Percentiles rank a stretch among this genome's conserved stretches.
phyloP scores from a whole-genome alignment of 495 filamentous ascomycete species.

The Talaromyces thailandensis region DNA sequence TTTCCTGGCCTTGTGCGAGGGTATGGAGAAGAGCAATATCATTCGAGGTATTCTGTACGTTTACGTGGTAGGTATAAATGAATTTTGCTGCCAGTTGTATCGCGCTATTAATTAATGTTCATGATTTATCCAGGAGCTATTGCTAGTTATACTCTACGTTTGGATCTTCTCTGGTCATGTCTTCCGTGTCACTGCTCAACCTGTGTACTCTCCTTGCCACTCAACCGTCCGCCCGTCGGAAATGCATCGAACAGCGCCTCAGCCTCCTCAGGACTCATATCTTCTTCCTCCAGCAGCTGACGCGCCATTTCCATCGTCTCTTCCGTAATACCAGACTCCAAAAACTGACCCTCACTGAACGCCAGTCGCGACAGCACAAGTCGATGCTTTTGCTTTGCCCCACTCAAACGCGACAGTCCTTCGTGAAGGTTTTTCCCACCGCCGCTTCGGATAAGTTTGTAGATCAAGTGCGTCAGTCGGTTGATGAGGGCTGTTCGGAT shows the following conservation, averaged over 20 bases:
- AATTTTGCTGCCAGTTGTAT: neutral
- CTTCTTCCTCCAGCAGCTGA: slow-evolving; percentile 50
- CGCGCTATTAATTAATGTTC: neutral
- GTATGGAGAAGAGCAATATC: slow-evolving; percentile 39
- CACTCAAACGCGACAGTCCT: slow-evolving; percentile 46
- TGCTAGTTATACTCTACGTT: too few species aligned
- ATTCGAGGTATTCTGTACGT: too few species aligned
- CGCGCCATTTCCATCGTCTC: slow-evolving; percentile 59
- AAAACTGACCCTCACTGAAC: slow-evolving; percentile 51
- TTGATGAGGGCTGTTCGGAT: slow-evolving; percentile 46
- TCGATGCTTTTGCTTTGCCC: slow-evolving; percentile 57
- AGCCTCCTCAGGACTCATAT: slow-evolving; percentile 60
- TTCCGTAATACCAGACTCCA: slow-evolving; percentile 59
- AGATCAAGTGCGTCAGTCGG: slow-evolving; percentile 49
- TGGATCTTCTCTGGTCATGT: too few species aligned
- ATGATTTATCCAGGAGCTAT: neutral
- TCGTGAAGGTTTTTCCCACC: slow-evolving; percentile 42
- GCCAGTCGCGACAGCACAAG: slow-evolving; percentile 58
- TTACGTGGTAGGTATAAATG: too few species aligned
- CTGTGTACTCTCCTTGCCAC: slow-evolving; percentile 17
- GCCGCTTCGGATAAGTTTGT: slow-evolving; percentile 42
- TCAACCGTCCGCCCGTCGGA: slow-evolving; percentile 12
- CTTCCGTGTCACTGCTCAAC: slow-evolving; percentile 12
- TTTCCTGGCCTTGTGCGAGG: slow-evolving; percentile 32
- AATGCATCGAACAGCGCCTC: slow-evolving; percentile 54